Conservation (phyloP, 441 rosid genomes). For the Populus trichocarpa region DNA sequence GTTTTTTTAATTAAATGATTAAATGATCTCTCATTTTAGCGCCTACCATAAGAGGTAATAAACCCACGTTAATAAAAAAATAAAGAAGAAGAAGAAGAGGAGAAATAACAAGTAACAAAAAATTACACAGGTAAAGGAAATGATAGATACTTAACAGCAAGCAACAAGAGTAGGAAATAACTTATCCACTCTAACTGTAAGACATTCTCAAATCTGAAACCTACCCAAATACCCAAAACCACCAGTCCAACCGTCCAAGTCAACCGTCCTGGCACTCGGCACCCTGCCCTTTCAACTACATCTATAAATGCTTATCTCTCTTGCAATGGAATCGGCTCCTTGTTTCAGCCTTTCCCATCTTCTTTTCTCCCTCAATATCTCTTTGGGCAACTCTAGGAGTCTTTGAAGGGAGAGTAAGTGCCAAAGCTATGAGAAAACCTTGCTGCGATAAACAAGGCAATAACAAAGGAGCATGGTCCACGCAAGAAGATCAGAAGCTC, state of each 20-base stretch:
- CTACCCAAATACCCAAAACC: conserved; percentile 39
- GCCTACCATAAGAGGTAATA: too few relatives aligned
- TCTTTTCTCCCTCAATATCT: neutral
- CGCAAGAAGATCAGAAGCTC: conserved; percentile 41
- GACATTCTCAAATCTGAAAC: conserved; percentile 1
- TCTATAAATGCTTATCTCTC: conserved; percentile 24
- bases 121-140: conserved; percentile 16
- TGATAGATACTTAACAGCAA: conserved; percentile 38
- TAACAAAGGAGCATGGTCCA: conserved; percentile 46
- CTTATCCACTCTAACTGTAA: neutral
- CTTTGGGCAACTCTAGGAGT: neutral
- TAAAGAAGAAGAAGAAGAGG: too few relatives aligned
- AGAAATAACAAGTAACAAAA: neutral
- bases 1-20: too few relatives aligned
- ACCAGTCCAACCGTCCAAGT: conserved; percentile 52
- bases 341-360: neutral
- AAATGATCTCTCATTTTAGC: too few relatives aligned
- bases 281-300: neutral
- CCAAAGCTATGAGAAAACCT: conserved; percentile 37
- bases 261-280: conserved; percentile 12
- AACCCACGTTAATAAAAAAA: too few relatives aligned
- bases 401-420: too few relatives aligned
- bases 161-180: neutral
- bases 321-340: conserved; percentile 3
- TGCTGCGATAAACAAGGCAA: conserved; percentile 40